Evolutionary conservation across 2,329 filamentous ascomycete species (phyloP).

Genomic region (Sphaceloma murrayae): DNA sequence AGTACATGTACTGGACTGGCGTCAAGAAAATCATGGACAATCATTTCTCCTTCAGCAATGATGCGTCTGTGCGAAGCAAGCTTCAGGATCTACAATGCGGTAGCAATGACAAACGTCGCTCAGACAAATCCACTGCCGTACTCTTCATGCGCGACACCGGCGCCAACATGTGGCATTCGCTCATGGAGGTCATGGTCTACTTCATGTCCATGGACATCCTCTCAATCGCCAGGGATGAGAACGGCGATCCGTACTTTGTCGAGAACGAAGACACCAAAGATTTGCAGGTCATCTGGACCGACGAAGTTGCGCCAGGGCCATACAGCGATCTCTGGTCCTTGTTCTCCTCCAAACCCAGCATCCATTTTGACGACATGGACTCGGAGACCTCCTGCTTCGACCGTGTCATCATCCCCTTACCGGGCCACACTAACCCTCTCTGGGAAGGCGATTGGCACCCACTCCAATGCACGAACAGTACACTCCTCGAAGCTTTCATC

Average conservation of each 20-base stretch:
- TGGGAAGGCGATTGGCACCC: slow-evolving; percentile 17
- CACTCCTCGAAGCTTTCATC: slow-evolving; percentile 13
- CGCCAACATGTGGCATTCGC: slow-evolving; percentile 16
- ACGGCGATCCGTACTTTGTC: slow-evolving; percentile 12
- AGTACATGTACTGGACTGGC: slow-evolving; percentile 16
- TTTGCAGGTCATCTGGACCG: slow-evolving; percentile 15
- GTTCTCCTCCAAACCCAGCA: slow-evolving; percentile 15
- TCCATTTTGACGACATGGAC: slow-evolving; percentile 15
- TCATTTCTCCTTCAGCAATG: slow-evolving; percentile 11
- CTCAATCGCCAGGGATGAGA: slow-evolving; percentile 12
- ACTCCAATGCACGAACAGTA: slow-evolving; percentile 13
- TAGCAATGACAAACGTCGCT: slow-evolving; percentile 13
- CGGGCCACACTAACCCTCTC: slow-evolving; percentile 15
- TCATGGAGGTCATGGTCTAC: slow-evolving; percentile 16
- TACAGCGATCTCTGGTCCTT: slow-evolving; percentile 15
- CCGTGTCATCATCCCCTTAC: slow-evolving; percentile 15
- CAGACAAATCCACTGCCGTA: slow-evolving; percentile 14
- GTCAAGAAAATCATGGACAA: slow-evolving; percentile 15
- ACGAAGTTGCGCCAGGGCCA: slow-evolving; percentile 12
- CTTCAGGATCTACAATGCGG: slow-evolving; percentile 12
- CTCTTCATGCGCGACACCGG: slow-evolving; percentile 16
- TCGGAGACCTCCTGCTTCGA: slow-evolving; percentile 14
- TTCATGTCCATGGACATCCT: slow-evolving; percentile 16
- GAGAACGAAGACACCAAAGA: slow-evolving; percentile 13
- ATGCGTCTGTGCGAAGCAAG: slow-evolving; percentile 10